A percentile compares a stretch with the other conserved stretches of the same genome.
Conservation (phyloP, 306 rosid species). For the Ochetophila trinervis region DNA sequence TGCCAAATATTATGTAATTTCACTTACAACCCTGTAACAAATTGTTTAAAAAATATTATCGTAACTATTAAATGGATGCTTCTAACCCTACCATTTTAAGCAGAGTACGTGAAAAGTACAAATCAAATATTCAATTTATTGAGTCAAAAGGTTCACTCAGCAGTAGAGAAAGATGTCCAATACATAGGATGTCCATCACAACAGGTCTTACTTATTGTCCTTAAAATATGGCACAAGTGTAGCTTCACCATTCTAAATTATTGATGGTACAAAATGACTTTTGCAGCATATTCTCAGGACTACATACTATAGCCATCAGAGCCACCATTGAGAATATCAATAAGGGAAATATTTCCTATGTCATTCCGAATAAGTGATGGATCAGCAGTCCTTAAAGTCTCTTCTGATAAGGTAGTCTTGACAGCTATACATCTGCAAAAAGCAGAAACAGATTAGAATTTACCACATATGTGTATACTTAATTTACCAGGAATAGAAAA, state of each 20-base stretch:
- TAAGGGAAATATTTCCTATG: constrained; percentile 80
- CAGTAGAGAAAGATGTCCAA: constrained; percentile 26
- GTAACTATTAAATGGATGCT: constrained; percentile 11
- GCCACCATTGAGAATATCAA: constrained; percentile 84
- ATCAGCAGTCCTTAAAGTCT: constrained; percentile 54
- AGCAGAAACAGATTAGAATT: constrained; percentile 19
- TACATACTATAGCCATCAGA: constrained; percentile 85
- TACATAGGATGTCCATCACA: constrained; percentile 34
- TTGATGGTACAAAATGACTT: constrained; percentile 45
- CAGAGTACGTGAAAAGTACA: background rate
- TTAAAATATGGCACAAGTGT: constrained; percentile 31
- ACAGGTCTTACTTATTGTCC: constrained; percentile 29
- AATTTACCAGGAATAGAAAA: constrained; percentile 1
- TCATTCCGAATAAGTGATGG: constrained; percentile 77
- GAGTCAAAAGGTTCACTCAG: constrained; percentile 29
- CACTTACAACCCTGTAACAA: constrained; percentile 24
- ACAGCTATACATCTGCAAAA: constrained; percentile 85
- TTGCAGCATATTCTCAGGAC: constrained; percentile 60
- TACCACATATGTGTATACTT: constrained; percentile 8
- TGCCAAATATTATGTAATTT: constrained; percentile 26
- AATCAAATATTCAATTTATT: background rate
- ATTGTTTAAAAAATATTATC: constrained; percentile 21
- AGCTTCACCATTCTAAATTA: constrained; percentile 52
- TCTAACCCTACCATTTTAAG: constrained; percentile 17
- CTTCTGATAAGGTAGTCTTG: constrained; percentile 81